Evolutionary conservation across 768 basidiomycete species (phyloP).

Genomic region (Polyporus arcularius): DNA sequence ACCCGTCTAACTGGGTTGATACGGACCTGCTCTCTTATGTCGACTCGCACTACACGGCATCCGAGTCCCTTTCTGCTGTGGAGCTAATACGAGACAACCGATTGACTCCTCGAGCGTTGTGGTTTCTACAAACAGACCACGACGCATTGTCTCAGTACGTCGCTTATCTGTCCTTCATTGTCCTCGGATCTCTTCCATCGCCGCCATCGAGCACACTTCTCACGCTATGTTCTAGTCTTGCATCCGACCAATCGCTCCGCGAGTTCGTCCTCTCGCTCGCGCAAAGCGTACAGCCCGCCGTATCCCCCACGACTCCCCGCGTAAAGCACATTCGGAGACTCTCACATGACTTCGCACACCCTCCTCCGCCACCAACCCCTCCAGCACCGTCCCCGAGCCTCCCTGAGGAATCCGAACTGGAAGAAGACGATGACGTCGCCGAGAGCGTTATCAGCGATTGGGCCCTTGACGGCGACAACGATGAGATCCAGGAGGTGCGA

Average conservation of each 20-base stretch:
- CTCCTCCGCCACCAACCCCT: neutral
- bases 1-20: constrained; percentile 10
- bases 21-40: constrained; percentile 4
- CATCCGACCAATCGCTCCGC: neutral
- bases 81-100: constrained; percentile 2
- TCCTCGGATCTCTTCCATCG: neutral
- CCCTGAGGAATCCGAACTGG: constrained; percentile 4
- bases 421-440: constrained; percentile 9
- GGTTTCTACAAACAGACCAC: constrained; percentile 7
- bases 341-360: neutral
- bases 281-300: constrained; percentile 1
- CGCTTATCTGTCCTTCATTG: neutral
- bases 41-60: neutral
- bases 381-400: constrained; percentile 2
- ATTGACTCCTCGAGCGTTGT: constrained; percentile 4
- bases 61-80: neutral
- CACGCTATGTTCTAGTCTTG: neutral
- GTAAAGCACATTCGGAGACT: constrained; percentile 1
- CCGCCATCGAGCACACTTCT: neutral
- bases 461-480: constrained; percentile 9
- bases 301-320: constrained; percentile 14
- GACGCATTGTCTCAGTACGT: constrained; percentile 5
- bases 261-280: constrained; percentile 8
- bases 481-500: neutral
- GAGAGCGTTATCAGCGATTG: constrained; percentile 19